Base-by-base conservation (phyloP, 495 filamentous ascomycete genomes). In the Talaromyces proteolyticus region DNA sequence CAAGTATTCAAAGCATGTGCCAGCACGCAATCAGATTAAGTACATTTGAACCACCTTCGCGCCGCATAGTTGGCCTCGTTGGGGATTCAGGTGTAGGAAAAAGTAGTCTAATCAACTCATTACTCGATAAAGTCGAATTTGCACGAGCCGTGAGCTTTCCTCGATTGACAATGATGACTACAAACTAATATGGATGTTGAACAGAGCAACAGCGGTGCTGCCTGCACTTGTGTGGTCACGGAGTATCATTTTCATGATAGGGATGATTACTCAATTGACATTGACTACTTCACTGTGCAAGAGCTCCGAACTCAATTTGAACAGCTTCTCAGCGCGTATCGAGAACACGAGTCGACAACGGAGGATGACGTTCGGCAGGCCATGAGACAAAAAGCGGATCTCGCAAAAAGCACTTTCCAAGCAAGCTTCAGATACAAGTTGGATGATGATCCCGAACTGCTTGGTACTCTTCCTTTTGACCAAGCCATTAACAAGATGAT, bases 211-310 rank as follows among this genome's bases (percentile, higher is more conserved):
- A 52, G 54, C 25, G 62, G 58, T 0, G 18, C 42, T 1, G 66
- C 66, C 17, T 69, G 64, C 38, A 69, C 66, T 10, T 61, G 53
- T 6, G 64, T 69, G 3, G 58, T 62, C 1, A 67, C 58, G 3
- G 64, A 69, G 38, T 67, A 62, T 47, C 60, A 44, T 44, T 44
- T 44, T 44, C 42, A 44, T 44, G 42, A 44, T n/a, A 44, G 20
- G 25, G 25, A 44, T 44, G 42, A 44, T 44, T 69, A 54, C 20
- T 67, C 62, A 0, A 49, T 70, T 18, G 61, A 66, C 49, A 57
- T 55, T 4, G 52, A 63, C 1, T 65, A 55, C 16, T 44, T 44
- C 11, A 6, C 42, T 44, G 11, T 44, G 42, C 42, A 44, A 44
- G 42, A 44, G 42, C 42, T 44, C 16, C 18, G 10, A 44, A 44